Conservation (phyloP, 2,329 filamentous ascomycete species). For the Didymellaceae sp. region DNA sequence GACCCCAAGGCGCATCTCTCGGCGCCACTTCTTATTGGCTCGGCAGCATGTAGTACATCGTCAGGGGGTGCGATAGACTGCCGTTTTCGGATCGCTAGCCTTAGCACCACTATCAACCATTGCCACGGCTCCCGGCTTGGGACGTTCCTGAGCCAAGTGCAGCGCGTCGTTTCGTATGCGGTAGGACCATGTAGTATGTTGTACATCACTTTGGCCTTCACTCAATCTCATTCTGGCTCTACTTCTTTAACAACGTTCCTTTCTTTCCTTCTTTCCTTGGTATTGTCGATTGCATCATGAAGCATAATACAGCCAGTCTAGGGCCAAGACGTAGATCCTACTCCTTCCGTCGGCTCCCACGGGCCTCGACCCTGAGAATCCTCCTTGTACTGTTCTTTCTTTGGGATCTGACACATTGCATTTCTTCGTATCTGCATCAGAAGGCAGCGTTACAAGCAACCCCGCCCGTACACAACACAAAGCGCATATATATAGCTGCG, state of each 20-base stretch:
- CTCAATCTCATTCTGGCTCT: background rate
- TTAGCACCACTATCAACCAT: constrained; percentile 5
- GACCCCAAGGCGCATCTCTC: background rate
- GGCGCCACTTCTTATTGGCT: background rate
- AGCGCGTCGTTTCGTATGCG: background rate
- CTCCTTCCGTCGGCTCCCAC: constrained; percentile 28
- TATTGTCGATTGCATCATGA: constrained; percentile 6
- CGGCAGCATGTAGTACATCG: background rate
- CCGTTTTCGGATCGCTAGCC: constrained; percentile 4
- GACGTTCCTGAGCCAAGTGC: constrained; percentile 2
- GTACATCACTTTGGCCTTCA: background rate
- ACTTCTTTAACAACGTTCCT: constrained; percentile 4
- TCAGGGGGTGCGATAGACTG: constrained; percentile 9
- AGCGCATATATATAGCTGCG: constrained; percentile 68
- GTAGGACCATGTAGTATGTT: constrained; percentile 3
- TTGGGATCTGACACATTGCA: constrained; percentile 30
- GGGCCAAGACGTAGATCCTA: constrained; percentile 25
- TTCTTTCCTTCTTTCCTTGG: background rate
- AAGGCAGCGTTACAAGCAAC: constrained; percentile 14
- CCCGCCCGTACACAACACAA: constrained; percentile 27
- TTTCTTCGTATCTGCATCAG: constrained; percentile 27
- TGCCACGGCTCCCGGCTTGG: constrained; percentile 4
- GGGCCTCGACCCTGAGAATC: constrained; percentile 26
- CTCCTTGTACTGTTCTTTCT: constrained; percentile 28
- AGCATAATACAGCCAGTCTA: constrained; percentile 11